A percentile compares a stretch with the other conserved stretches of the same genome.
Conservation (phyloP, 306 rosid species). For the Rosa lucieae region DNA sequence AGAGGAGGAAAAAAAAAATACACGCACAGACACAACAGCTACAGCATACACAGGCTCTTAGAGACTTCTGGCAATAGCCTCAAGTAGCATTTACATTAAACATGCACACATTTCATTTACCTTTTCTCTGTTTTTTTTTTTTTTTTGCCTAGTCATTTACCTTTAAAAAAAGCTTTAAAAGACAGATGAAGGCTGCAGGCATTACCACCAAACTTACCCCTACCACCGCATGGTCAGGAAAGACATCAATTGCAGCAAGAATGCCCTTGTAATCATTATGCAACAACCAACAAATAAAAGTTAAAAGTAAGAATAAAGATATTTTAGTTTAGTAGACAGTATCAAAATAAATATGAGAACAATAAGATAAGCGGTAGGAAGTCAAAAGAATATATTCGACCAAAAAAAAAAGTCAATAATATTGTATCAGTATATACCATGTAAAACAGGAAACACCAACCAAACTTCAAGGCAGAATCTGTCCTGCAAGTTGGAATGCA, state of each 20-base stretch:
- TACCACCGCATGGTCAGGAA: conserved; percentile 70
- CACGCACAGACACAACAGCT: neutral
- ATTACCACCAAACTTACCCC: conserved; percentile 71
- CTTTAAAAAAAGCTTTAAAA: neutral
- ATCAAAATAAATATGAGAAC: conserved; percentile 25
- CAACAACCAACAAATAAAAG: neutral
- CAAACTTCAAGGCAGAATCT: conserved; percentile 87
- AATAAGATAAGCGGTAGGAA: conserved; percentile 17
- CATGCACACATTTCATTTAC: neutral
- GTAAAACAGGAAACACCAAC: conserved; percentile 97
- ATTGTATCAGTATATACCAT: conserved; percentile 49
- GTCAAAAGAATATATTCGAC: neutral
- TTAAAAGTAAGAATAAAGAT: neutral
- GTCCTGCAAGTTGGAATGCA: conserved; percentile 69
- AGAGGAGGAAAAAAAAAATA: neutral
- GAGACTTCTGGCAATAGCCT: neutral
- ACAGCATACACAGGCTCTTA: neutral
- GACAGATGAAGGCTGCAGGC: neutral
- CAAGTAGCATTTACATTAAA: conserved; percentile 9
- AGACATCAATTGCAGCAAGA: conserved; percentile 88
- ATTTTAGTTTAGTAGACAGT: neutral
- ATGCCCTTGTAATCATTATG: conserved; percentile 66
- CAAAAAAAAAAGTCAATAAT: neutral
- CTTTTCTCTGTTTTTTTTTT: neutral
- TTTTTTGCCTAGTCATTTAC: neutral